phyloP scores from a whole-genome alignment of 164 flowering plant species.

The Vitis rotundifolia region DNA sequence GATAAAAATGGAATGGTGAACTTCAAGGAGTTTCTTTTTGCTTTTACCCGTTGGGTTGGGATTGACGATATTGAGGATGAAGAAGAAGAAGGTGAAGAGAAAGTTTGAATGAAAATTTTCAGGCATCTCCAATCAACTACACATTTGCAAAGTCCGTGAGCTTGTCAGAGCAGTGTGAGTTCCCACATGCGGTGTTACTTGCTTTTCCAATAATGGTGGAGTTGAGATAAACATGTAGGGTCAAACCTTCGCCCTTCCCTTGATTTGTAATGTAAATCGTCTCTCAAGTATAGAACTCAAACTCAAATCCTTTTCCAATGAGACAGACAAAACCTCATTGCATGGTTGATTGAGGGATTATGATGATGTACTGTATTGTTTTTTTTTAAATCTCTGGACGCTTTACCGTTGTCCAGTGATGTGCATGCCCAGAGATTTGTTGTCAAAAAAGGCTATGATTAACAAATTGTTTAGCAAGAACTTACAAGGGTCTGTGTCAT shows the following conservation, averaged over 20 bases:
- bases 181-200: neutral
- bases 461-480: too few relatives aligned
- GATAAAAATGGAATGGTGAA: conserved; percentile 95
- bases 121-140: neutral
- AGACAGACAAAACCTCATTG: neutral
- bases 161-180: neutral
- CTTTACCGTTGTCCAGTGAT: too few relatives aligned
- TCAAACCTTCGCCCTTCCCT: neutral
- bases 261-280: conserved; percentile 12
- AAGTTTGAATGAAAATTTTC: conserved; percentile 9
- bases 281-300: conserved; percentile 3
- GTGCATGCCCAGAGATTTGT: too few relatives aligned
- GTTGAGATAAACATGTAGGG: neutral
- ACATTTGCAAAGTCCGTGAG: neutral
- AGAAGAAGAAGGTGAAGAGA: conserved; percentile 48
- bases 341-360: too few relatives aligned
- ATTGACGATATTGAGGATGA: conserved; percentile 73
- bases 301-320: neutral
- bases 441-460: too few relatives aligned
- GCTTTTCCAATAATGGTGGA: conserved; percentile 3
- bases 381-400: too few relatives aligned
- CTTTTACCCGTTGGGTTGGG: conserved; percentile 94
- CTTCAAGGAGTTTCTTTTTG: conserved; percentile 95
- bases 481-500: too few relatives aligned
- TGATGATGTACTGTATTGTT: too few relatives aligned